These are phyloP conservation scores for Agaricus blazei DNA, from an alignment of 768 basidiomycete species.

Conservation along the genomic window DNA sequence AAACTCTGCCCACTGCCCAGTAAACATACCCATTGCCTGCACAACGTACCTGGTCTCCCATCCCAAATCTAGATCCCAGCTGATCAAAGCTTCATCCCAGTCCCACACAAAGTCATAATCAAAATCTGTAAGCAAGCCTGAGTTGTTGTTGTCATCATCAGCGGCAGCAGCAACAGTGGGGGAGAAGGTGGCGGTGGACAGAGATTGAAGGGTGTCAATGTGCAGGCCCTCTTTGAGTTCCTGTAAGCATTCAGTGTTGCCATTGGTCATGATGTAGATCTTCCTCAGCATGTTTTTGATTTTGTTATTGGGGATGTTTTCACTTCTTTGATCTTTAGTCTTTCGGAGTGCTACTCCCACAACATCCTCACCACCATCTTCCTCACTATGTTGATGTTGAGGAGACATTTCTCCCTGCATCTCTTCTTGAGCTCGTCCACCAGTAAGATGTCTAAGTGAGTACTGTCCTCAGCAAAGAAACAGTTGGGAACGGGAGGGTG, in stretches of 20 bases:
- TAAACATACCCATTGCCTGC: constrained; percentile 57
- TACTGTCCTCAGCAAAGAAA: constrained; percentile 20
- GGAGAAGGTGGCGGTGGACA: neutral
- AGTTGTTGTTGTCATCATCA: neutral
- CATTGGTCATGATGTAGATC: too few relatives aligned
- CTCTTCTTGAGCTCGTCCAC: neutral
- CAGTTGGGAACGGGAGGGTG: constrained; percentile 41
- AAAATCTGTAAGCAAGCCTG: neutral
- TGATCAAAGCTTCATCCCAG: constrained; percentile 49
- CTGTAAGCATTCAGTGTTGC: too few relatives aligned
- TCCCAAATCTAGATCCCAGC: constrained; percentile 45
- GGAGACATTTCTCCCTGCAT: constrained; percentile 48
- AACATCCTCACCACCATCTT: constrained; percentile 31
- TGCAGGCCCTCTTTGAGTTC: constrained; percentile 22
- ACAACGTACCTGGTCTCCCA: constrained; percentile 53
- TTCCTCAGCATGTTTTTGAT: constrained; percentile 25
- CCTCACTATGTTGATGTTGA: constrained; percentile 44
- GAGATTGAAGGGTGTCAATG: neutral
- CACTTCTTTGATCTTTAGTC: constrained; percentile 11
- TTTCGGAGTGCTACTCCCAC: constrained; percentile 18
- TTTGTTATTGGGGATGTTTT: neutral
- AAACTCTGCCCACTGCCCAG: constrained; percentile 54
- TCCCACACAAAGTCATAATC: constrained; percentile 15
- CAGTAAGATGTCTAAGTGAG: neutral
- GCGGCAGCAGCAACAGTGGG: too few relatives aligned